phyloP scores from a whole-genome alignment of 2,329 filamentous ascomycete species.

The Didymella segeticola region DNA sequence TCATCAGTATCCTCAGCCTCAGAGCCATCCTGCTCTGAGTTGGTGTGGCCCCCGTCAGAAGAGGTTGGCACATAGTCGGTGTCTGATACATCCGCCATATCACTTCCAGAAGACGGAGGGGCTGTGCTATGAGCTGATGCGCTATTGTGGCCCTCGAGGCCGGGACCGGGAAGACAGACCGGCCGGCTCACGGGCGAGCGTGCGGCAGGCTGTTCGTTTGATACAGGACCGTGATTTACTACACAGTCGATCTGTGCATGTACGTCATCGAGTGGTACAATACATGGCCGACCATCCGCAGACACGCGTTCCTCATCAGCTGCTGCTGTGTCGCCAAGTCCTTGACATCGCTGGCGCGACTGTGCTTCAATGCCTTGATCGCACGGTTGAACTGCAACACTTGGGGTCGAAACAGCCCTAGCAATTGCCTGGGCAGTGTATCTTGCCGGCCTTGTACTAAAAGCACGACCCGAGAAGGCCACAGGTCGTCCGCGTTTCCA shows the following conservation, averaged over 20 bases:
- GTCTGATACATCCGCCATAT: neutral
- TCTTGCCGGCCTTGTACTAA: neutral
- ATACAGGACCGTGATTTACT: neutral
- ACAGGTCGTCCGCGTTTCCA: conserved; percentile 33
- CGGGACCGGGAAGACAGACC: neutral
- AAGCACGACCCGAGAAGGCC: conserved; percentile 14
- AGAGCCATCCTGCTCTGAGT: neutral
- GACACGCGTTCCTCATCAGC: neutral
- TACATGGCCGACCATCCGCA: neutral
- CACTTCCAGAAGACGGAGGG: neutral
- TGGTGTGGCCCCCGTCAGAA: neutral
- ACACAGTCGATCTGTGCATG: neutral
- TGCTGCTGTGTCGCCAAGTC: neutral
- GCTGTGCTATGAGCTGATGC: no score
- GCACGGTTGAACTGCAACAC: neutral
- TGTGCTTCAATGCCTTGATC: neutral
- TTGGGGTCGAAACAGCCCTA: neutral
- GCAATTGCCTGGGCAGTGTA: neutral
- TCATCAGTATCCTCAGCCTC: conserved; percentile 19
- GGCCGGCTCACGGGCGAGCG: neutral
- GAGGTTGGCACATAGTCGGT: neutral
- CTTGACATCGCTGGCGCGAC: neutral
- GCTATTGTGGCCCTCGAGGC: neutral
- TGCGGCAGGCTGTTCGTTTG: neutral
- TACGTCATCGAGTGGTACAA: neutral